Percentiles rank a stretch among this genome's conserved stretches.
Evolutionary conservation across 495 filamentous ascomycete species (phyloP).

Genomic region (Neurospora cerealis): DNA sequence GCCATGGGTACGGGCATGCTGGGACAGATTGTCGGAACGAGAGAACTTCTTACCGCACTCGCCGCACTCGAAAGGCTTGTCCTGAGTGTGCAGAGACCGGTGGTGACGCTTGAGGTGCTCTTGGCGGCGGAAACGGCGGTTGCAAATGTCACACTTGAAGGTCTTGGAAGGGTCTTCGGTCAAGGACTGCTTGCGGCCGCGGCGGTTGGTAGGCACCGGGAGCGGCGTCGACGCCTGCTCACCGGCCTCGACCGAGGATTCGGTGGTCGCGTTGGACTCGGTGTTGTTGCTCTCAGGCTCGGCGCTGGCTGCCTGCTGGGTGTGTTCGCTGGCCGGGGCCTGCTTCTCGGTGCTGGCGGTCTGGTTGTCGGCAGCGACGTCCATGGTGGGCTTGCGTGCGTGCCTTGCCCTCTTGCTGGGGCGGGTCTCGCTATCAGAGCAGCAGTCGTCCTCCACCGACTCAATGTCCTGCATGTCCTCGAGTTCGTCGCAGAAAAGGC

Average conservation of each 20-base stretch:
- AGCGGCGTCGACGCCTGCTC: slow-evolving; percentile 28
- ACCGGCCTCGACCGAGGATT: slow-evolving; percentile 16
- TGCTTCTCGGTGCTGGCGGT: slow-evolving; percentile 30
- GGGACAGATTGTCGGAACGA: slow-evolving; percentile 90
- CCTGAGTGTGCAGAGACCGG: slow-evolving; percentile 93
- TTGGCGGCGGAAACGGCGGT: slow-evolving; percentile 93
- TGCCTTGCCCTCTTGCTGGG: slow-evolving; percentile 7
- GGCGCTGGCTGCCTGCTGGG: slow-evolving; percentile 6
- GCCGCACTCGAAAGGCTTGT: slow-evolving; percentile 95
- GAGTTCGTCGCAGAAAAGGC: slow-evolving; percentile 58
- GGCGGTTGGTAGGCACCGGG: slow-evolving; percentile 69
- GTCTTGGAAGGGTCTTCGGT: slow-evolving; percentile 98
- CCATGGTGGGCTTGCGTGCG: slow-evolving; percentile 37
- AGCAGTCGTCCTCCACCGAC: slow-evolving; percentile 17
- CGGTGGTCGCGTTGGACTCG: slow-evolving; percentile 15
- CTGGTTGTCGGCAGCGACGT: slow-evolving; percentile 31
- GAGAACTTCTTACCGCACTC: slow-evolving; percentile 99
- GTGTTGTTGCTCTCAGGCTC: slow-evolving; percentile 10
- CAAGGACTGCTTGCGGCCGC: slow-evolving; percentile 95
- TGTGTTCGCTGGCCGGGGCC: slow-evolving; percentile 4
- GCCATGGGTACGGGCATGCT: slow-evolving; percentile 92
- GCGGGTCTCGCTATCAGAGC: not conserved
- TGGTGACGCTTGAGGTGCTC: slow-evolving; percentile 99
- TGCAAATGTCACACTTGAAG: slow-evolving; percentile 92
- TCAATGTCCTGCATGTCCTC: slow-evolving; percentile 60